These are phyloP conservation scores for Chenopodium quinoa DNA, from an alignment of 148 eudicot genomes.

Conservation along the genomic window DNA sequence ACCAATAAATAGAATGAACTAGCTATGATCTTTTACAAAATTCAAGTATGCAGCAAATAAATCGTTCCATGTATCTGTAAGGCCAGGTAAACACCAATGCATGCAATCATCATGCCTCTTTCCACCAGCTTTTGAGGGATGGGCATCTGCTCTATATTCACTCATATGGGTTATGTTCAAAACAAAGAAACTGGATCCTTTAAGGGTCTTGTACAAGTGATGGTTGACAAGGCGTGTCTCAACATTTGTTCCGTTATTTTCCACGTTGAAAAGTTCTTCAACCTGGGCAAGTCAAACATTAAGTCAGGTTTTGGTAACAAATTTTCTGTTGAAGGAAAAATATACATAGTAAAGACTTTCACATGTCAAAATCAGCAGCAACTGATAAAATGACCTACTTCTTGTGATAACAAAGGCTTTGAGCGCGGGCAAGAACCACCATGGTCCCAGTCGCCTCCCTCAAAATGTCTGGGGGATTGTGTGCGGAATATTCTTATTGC, in stretches of 20 bases:
- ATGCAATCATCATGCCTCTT: conserved; percentile 97
- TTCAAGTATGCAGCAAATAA: conserved; percentile 56
- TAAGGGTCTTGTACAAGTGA: conserved; percentile 61
- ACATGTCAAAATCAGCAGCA: neutral
- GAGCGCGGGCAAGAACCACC: conserved; percentile 83
- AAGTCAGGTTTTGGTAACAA: neutral
- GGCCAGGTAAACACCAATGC: conserved; percentile 99
- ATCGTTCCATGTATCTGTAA: conserved; percentile 98
- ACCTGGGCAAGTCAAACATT: conserved; percentile 41
- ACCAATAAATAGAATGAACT: neutral
- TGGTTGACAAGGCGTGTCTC: conserved; percentile 73
- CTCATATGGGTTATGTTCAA: conserved; percentile 79
- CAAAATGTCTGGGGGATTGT: conserved; percentile 95
- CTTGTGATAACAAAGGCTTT: conserved; percentile 53
- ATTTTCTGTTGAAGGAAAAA: neutral
- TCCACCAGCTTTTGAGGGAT: conserved; percentile 88
- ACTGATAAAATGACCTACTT: conserved; percentile 37
- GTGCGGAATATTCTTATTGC: conserved; percentile 64
- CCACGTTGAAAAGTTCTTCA: conserved; percentile 56
- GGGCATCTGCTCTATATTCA: conserved; percentile 94
- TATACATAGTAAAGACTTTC: too few relatives aligned
- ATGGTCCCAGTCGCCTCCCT: conserved; percentile 96
- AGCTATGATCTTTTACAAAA: conserved; percentile 24
- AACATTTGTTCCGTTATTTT: conserved; percentile 83
- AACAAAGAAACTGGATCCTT: conserved; percentile 51